Percentiles rank a stretch among this genome's conserved stretches.
Evolutionary conservation across 768 basidiomycete species (phyloP).

Genomic region (Collybiopsis luxurians): DNA sequence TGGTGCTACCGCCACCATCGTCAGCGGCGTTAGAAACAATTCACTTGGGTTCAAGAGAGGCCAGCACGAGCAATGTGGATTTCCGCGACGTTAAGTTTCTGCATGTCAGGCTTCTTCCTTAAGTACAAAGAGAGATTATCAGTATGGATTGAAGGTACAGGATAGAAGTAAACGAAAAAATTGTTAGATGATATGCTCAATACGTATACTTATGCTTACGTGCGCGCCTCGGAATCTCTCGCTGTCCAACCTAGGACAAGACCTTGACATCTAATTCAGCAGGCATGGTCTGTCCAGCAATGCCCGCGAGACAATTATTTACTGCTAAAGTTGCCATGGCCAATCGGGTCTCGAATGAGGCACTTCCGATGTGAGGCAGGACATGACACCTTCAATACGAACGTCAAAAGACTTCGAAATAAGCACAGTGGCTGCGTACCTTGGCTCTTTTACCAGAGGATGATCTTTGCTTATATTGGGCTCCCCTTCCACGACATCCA

Average conservation of each 20-base stretch:
- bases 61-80: no score
- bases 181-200: no score
- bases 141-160: no score
- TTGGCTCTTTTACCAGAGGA: constrained; percentile 76
- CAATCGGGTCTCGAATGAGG: constrained; percentile 78
- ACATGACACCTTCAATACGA: constrained; percentile 59
- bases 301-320: constrained; percentile 61
- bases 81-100: no score
- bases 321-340: constrained; percentile 81
- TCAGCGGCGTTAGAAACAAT: neutral
- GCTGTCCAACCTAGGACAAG: no score
- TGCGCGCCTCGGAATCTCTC: no score
- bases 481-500: constrained; percentile 95
- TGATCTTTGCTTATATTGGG: constrained; percentile 73
- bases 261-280: constrained; percentile 47
- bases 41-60: no score
- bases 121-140: no score
- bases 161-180: no score
- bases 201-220: no score
- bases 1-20: neutral
- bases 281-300: constrained; percentile 53
- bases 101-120: no score
- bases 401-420: neutral
- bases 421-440: no score
- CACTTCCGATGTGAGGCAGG: constrained; percentile 90